Evolutionary conservation across 2,329 filamentous ascomycete genomes (phyloP).

Genomic region (Aspergillus intermedius): DNA sequence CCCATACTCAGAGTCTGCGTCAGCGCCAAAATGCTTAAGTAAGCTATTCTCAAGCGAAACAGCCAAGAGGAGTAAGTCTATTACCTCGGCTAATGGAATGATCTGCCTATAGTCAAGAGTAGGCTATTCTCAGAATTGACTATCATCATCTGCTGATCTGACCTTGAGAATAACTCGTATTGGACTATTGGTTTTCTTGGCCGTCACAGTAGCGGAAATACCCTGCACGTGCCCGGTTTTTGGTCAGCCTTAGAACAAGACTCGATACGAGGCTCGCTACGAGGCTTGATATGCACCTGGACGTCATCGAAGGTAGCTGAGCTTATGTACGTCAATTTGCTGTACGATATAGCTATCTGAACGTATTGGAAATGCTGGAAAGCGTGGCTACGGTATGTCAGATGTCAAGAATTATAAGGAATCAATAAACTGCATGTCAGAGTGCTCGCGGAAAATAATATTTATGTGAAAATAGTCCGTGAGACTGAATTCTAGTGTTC

Average conservation of each 20-base stretch:
- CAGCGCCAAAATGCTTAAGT: background rate
- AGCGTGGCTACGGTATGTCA: too few species aligned
- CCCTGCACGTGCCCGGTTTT: background rate
- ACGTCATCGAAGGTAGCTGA: background rate
- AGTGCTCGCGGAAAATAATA: too few species aligned
- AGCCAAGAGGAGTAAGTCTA: background rate
- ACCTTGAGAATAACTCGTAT: background rate
- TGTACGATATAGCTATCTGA: too few species aligned
- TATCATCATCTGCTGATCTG: background rate
- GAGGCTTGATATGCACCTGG: background rate
- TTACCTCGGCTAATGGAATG: background rate
- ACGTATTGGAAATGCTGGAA: too few species aligned
- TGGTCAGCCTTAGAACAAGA: background rate
- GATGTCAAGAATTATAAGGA: too few species aligned
- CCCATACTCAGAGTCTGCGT: background rate
- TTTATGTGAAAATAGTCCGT: too few species aligned
- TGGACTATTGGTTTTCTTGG: background rate
- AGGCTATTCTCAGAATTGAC: background rate
- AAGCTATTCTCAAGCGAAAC: too few species aligned
- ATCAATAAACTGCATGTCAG: too few species aligned
- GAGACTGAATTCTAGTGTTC: too few species aligned
- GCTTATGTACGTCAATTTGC: background rate
- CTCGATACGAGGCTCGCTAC: background rate
- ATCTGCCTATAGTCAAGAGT: background rate
- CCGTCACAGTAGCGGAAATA: background rate